Evolutionary conservation across 2,329 filamentous ascomycete species (phyloP), one percentile per base, ranked within the genome.

Genomic region (Verticillium zaregamsianum): DNA sequence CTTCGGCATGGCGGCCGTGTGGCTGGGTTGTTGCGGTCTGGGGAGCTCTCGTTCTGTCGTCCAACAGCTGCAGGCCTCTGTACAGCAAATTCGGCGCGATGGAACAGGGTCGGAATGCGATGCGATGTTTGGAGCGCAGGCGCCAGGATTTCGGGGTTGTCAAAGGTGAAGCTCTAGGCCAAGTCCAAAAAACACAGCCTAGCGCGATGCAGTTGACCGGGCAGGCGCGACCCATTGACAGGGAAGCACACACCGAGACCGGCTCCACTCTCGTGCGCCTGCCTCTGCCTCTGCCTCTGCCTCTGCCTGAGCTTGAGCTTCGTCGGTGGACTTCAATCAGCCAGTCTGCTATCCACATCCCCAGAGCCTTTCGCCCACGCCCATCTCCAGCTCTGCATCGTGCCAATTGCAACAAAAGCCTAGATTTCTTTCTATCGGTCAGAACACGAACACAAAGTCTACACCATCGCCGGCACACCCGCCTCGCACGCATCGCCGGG

Each of bases 1-100:
- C 76, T 90, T 93, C 40, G 92, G 91, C 94, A 97, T 97, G 63
- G 72, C 77, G 67, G 66, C 63, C 54, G 60, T 63, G 11, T 52
- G 20, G 23, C 20, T 52, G 45, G 45, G 20, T 8, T 40, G 6
- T 2, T 8, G 37, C 37, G 17, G 5, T 40, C 17, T 15, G 37
- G 14, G 1, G 37, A 7, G 37, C 17, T 17, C 15, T 40, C 37
- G 37, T 17, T 40, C 3, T 6, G 37, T 17, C n/a, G 17, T 40
- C 17, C 37, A 17, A 15, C 17, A 40, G 37, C 37, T 40, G 6
- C 37, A n/a, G 37, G 37, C 37, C 17, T 37, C 32, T 14, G 25
- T 33, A 17, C 11, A 3, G 17, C 3, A 15, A 37, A 15, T 37
- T 37, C 15, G 35, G 35, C 35, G 35, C 15, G 35, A 12, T 15